Percentiles rank a stretch among this genome's conserved stretches.
phyloP scores from a whole-genome alignment of 148 eudicot genomes.

The Hydrangea macrophylla region DNA sequence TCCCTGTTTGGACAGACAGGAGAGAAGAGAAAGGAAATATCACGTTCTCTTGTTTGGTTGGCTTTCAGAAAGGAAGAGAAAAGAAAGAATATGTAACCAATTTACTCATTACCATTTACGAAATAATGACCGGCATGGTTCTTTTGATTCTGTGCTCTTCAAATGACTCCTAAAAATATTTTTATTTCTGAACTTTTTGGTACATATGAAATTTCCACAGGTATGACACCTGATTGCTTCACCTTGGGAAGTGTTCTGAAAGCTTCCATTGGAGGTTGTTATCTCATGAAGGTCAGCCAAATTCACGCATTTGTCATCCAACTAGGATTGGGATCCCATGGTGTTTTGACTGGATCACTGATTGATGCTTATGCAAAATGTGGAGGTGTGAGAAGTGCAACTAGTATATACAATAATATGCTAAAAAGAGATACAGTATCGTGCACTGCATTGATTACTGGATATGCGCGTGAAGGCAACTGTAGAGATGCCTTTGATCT shows the following conservation, averaged over 20 bases:
- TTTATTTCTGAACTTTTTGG: no score
- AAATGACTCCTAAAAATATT: no score
- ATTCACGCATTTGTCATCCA: conserved; percentile 18
- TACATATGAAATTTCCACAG: conserved; percentile 14
- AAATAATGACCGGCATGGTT: no score
- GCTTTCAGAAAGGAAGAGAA: no score
- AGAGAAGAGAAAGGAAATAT: no score
- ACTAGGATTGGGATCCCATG: conserved; percentile 14
- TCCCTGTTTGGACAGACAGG: no score
- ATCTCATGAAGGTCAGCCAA: conserved; percentile 8
- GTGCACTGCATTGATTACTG: conserved; percentile 22
- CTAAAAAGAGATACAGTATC: conserved; percentile 15
- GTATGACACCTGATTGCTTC: conserved; percentile 20
- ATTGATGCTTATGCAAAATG: conserved; percentile 26
- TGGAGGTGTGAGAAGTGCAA: conserved; percentile 8
- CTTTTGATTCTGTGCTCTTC: no score
- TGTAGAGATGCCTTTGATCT: conserved; percentile 16
- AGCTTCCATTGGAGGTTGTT: conserved; percentile 5
- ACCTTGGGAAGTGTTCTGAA: conserved; percentile 17
- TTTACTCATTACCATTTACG: no score
- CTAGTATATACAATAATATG: conserved; percentile 8
- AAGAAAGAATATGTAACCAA: no score
- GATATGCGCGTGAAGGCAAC: conserved; percentile 19
- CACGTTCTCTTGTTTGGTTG: no score
- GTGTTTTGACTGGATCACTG: conserved; percentile 11